Evolutionary conservation across 1,284 basidiomycete genomes (phyloP), one percentile per base, ranked within the genome.

Genomic region (Ustanciosporium gigantosporum): DNA sequence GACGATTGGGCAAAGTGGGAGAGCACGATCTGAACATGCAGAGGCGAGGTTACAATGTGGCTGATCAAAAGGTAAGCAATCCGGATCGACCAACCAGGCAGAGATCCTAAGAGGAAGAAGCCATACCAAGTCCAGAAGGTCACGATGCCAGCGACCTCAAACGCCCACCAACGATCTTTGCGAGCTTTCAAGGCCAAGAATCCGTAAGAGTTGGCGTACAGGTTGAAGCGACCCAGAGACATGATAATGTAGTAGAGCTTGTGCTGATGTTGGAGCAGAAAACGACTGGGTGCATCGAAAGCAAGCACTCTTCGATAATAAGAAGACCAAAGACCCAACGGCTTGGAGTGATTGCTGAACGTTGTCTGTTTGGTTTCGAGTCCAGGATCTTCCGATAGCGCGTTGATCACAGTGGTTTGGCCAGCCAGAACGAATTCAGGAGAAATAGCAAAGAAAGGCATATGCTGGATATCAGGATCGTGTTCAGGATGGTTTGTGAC

Each of bases 1-100:
- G 91, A 93, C 6, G 92, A 92, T 81, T 95, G 93, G 35, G 90
- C 90, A 80, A 95, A 98, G 81, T 98, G 94, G 3, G 93, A 97
- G 19, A 98, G 85, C 1, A 97, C 93, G 69, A 98, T 98, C 90
- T 96, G 75, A 2, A 55, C 41, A 27, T 57, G 66, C 39, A 94
- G 79, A 7, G 91, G 91, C 64, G 88, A 89, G 8, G 91, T 86
- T 19, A 85, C 84, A 23, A 86, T 81, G 76, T 93, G 88, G 75
- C 87, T 89, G 62, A 92, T 83, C 21, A 91, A 73, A 17, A 93
- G 76, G 78, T 88, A 94, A 29, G 80, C 79, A 42, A 91, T 74
- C 2, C 83, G 83, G 40, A 80, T 84, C 47, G 81, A 78, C 86
- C 87, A 89, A 16, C 82, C 81, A 11, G 88, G 88, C 53, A 87